A percentile compares a stretch with the other conserved stretches of the same genome.
Evolutionary conservation across 2,329 filamentous ascomycete species (phyloP).

Genomic region (Mycosphaerella arachidis): DNA sequence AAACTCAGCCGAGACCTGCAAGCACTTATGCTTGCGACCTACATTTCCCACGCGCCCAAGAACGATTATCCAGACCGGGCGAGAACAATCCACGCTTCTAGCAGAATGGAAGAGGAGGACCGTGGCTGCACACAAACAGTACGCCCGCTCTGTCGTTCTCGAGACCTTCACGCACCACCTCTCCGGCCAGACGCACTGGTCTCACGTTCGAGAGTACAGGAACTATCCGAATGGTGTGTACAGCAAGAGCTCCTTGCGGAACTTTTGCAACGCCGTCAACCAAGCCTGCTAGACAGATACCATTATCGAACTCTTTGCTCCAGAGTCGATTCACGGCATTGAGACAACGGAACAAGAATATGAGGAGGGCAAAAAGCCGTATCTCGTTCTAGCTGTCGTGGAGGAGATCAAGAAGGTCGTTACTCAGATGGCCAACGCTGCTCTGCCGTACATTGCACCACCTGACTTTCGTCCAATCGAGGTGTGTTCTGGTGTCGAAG

Average conservation of each 20-base stretch:
- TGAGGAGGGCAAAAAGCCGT: not conserved
- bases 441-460: not conserved
- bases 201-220: not conserved
- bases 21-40: not conserved
- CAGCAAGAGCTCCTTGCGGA: not conserved
- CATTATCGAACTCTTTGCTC: conserved; percentile 4
- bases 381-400: not conserved
- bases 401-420: conserved; percentile 5
- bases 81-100: not conserved
- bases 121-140: not conserved
- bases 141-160: not conserved
- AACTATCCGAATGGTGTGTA: not conserved
- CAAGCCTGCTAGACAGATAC: not conserved
- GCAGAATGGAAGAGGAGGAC: not conserved
- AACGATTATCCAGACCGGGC: not conserved
- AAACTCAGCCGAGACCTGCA: not conserved
- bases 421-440: conserved; percentile 1
- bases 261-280: not conserved
- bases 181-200: not conserved
- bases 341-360: not conserved
- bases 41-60: not conserved
- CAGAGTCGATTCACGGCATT: no score
- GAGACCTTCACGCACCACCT: conserved; percentile 1
- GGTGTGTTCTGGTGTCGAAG: no score
- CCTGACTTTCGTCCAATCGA: not conserved